Conservation (phyloP, 163 green algal genomes). For the Chloroidium sp. region DNA sequence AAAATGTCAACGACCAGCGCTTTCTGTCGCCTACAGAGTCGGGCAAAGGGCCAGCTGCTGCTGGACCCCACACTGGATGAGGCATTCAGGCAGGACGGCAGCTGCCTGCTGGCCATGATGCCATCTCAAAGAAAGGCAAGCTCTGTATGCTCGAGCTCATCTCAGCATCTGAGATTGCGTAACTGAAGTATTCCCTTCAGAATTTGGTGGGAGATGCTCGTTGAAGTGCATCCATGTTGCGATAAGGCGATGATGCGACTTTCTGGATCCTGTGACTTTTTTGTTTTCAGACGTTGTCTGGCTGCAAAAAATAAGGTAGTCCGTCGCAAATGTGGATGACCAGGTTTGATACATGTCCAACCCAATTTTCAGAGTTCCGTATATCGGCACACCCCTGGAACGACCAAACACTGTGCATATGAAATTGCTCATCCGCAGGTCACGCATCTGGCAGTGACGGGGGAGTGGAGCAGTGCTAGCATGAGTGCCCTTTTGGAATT, state of each 20-base stretch:
- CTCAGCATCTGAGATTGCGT: neutral
- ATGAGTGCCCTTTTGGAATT: constrained; percentile 53
- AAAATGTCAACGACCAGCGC: no score
- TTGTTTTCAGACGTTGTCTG: no score
- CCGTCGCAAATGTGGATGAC: neutral
- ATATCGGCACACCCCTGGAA: neutral
- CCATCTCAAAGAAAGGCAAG: constrained; percentile 35
- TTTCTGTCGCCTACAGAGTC: constrained; percentile 25
- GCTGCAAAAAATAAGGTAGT: no score
- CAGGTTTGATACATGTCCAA: neutral
- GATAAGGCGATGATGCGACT: neutral
- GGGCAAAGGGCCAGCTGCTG: constrained; percentile 39
- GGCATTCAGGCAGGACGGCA: constrained; percentile 37
- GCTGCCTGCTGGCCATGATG: constrained; percentile 48
- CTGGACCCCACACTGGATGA: constrained; percentile 60
- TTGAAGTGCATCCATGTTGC: neutral
- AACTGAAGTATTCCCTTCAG: neutral
- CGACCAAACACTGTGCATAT: neutral
- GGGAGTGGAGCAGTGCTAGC: constrained; percentile 40
- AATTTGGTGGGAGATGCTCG: neutral
- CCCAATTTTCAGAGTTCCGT: neutral
- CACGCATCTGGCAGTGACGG: constrained; percentile 45
- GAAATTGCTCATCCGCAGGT: constrained; percentile 31
- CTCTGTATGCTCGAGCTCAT: neutral
- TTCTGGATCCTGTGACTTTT: neutral